These are phyloP conservation scores for Ostreobium quekettii DNA, from an alignment of 139 green algal species.

Conservation along the genomic window DNA sequence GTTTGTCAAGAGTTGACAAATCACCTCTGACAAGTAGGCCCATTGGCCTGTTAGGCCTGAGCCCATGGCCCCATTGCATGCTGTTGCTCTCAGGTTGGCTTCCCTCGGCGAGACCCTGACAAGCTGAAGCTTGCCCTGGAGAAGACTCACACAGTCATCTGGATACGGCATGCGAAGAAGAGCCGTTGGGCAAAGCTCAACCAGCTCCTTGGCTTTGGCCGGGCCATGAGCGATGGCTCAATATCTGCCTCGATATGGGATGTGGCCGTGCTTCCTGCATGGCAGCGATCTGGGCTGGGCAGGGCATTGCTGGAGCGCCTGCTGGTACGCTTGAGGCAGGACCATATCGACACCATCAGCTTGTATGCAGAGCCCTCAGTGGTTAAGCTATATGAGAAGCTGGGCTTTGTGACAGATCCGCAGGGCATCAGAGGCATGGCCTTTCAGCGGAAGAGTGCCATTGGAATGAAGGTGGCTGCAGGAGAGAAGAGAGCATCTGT, in stretches of 20 bases:
- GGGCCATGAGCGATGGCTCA: slow-evolving; percentile 71
- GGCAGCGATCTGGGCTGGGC: slow-evolving; percentile 69
- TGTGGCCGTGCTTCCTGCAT: slow-evolving; percentile 70
- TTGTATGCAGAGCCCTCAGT: slow-evolving; percentile 72
- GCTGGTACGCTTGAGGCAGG: slow-evolving; percentile 52
- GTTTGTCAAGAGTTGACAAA: slow-evolving; percentile 4
- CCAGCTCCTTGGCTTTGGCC: slow-evolving; percentile 72
- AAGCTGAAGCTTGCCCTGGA: slow-evolving; percentile 56
- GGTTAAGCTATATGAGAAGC: slow-evolving; percentile 71
- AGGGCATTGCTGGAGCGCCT: slow-evolving; percentile 71
- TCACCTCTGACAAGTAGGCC: not conserved
- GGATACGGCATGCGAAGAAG: slow-evolving; percentile 48
- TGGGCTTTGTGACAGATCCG: slow-evolving; percentile 69
- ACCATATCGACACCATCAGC: slow-evolving; percentile 63
- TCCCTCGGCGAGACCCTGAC: slow-evolving; percentile 59
- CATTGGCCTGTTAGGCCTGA: not conserved
- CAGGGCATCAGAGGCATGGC: slow-evolving; percentile 66
- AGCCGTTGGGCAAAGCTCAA: slow-evolving; percentile 39
- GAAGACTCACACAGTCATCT: slow-evolving; percentile 65
- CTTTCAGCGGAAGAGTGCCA: no score
- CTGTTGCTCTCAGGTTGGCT: slow-evolving; percentile 54
- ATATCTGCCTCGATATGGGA: slow-evolving; percentile 80
- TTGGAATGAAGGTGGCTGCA: no score
- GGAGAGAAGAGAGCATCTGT: no score
- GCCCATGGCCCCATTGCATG: not conserved